Conservation (phyloP, 164 flowering plant species). For the Pachysandra terminalis region DNA sequence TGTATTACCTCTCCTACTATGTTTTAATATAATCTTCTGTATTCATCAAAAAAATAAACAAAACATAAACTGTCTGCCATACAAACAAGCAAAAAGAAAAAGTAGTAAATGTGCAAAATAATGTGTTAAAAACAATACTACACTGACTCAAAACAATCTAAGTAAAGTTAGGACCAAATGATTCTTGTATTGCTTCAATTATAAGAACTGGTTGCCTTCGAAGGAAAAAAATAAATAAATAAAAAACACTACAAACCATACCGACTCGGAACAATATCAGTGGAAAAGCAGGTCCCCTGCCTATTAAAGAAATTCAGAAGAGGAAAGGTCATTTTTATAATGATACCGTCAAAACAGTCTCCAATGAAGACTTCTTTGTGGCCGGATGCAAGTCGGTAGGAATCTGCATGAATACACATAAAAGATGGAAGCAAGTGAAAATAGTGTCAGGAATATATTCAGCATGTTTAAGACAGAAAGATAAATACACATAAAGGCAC, state of each 20-base stretch:
- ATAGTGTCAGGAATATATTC: neutral
- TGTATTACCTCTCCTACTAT: no score
- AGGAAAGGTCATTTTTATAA: constrained; percentile 6
- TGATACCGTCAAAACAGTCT: constrained; percentile 95
- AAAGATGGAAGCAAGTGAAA: neutral
- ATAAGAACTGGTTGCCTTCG: no score
- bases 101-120: no score
- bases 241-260: neutral
- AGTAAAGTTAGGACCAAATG: no score
- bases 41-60: no score
- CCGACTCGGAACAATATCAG: neutral
- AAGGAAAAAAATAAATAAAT: neutral
- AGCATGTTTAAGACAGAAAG: neutral
- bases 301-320: neutral
- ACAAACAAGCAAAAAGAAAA: no score
- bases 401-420: constrained; percentile 53
- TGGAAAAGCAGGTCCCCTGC: neutral
- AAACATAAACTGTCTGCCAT: no score
- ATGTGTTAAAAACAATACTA: no score
- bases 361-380: constrained; percentile 88
- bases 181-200: no score
- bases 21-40: no score
- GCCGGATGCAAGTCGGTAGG: constrained; percentile 88
- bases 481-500: no score
- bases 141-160: no score